phyloP scores from a whole-genome alignment of 1,284 basidiomycete species.

The Pseudozyma tsukubaensis region DNA sequence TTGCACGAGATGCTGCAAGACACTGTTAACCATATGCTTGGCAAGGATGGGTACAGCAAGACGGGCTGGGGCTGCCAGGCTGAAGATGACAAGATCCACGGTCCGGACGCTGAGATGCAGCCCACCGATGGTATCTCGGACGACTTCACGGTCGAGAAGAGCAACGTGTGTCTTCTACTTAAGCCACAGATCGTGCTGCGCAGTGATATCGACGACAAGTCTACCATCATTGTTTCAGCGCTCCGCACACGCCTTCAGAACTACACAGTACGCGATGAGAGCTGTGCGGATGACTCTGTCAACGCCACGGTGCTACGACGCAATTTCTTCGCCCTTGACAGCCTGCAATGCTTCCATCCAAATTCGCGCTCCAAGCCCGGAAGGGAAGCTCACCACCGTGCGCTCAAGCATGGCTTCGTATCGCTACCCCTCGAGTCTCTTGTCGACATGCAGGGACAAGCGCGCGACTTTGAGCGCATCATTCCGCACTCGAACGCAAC shows the following conservation, averaged over 20 bases:
- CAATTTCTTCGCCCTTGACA: constrained; percentile 80
- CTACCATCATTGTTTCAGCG: constrained; percentile 82
- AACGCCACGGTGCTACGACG: constrained; percentile 87
- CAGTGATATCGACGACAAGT: constrained; percentile 75
- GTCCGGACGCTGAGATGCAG: constrained; percentile 18
- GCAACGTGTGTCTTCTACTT: constrained; percentile 83
- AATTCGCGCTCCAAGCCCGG: constrained; percentile 39
- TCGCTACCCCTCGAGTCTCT: constrained; percentile 85
- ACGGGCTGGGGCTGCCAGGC: constrained; percentile 24
- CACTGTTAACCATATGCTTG: constrained; percentile 50
- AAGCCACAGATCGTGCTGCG: constrained; percentile 90
- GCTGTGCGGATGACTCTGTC: constrained; percentile 83
- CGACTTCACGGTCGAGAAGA: constrained; percentile 72
- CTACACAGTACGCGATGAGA: constrained; percentile 83
- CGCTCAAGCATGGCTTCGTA: constrained; percentile 67
- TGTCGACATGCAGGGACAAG: constrained; percentile 45
- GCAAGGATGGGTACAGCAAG: constrained; percentile 36
- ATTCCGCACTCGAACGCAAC: constrained; percentile 88
- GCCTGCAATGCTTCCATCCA: constrained; percentile 90
- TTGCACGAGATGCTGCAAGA: constrained; percentile 67
- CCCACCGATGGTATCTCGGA: constrained; percentile 68
- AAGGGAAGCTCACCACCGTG: constrained; percentile 8
- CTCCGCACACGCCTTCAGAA: constrained; percentile 84
- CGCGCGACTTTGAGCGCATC: constrained; percentile 76
- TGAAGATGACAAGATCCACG: constrained; percentile 11